A percentile compares a stretch with the other conserved stretches of the same genome.
Conservation (phyloP, 805 yeast genomes). For the Ogataea saltuana region DNA sequence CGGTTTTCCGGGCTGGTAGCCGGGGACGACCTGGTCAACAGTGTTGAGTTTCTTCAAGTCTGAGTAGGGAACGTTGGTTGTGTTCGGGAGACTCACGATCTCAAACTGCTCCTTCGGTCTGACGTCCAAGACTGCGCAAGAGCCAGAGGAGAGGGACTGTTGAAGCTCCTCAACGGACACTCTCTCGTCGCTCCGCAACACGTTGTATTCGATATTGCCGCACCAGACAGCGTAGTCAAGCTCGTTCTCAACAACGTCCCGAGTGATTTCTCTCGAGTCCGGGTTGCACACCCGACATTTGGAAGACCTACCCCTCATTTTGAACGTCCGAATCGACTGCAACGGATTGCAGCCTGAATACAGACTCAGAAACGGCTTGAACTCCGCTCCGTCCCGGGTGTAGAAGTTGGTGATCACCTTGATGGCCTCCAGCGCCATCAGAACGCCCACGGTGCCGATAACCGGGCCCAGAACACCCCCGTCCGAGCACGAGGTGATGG, state of each 20-base stretch:
- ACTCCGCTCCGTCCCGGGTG: conserved; percentile 46
- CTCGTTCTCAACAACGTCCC: conserved; percentile 45
- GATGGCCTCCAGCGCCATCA: conserved; percentile 87
- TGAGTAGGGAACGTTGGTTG: conserved; percentile 66
- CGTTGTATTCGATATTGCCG: conserved; percentile 55
- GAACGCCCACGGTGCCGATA: conserved; percentile 86
- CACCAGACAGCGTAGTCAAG: conserved; percentile 75
- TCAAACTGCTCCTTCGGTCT: conserved; percentile 76
- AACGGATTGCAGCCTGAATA: conserved; percentile 63
- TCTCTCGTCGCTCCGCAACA: conserved; percentile 46
- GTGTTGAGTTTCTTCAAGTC: conserved; percentile 40
- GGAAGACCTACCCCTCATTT: conserved; percentile 68
- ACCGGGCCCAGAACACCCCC: conserved; percentile 96
- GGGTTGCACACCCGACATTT: conserved; percentile 67
- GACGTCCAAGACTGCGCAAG: conserved; percentile 60
- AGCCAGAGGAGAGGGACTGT: no score
- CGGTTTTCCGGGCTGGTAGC: conserved; percentile 12
- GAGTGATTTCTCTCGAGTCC: conserved; percentile 48
- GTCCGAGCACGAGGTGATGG: conserved; percentile 83
- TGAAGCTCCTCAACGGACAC: conserved; percentile 43
- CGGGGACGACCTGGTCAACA: conserved; percentile 14
- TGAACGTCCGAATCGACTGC: conserved; percentile 69
- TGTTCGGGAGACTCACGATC: conserved; percentile 58
- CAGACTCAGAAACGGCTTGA: conserved; percentile 67
- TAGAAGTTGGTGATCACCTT: conserved; percentile 67